These are phyloP conservation scores for Fusarium multiceps DNA, from an alignment of 2,329 filamentous ascomycete genomes.

Conservation along the genomic window DNA sequence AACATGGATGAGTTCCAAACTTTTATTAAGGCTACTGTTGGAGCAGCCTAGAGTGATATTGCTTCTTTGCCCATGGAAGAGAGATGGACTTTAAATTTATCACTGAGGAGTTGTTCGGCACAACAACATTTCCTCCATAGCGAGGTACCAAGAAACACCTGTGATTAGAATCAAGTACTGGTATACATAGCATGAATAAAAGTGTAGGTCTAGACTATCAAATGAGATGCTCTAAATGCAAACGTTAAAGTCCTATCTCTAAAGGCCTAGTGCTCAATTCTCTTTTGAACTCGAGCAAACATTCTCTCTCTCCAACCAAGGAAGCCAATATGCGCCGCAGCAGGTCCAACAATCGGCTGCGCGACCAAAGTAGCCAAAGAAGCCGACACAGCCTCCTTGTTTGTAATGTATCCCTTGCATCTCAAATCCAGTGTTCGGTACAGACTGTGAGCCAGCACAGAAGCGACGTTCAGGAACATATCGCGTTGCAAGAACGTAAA, in stretches of 20 bases:
- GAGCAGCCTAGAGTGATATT: background rate
- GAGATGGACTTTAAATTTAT: too few relatives aligned
- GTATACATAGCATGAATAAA: too few relatives aligned
- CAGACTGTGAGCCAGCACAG: background rate
- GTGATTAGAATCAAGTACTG: too few relatives aligned
- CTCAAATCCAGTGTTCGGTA: background rate
- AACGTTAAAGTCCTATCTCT: too few relatives aligned
- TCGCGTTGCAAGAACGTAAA: constrained; percentile 1
- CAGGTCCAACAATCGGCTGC: constrained; percentile 8
- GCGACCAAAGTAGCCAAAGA: background rate
- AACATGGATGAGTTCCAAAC: background rate
- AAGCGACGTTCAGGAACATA: background rate
- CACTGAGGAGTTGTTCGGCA: too few relatives aligned
- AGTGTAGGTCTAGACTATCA: too few relatives aligned
- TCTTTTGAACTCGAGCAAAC: background rate
- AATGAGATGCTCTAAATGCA: too few relatives aligned
- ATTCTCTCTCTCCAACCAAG: constrained; percentile 15
- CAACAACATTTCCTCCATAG: too few relatives aligned
- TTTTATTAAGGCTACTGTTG: background rate
- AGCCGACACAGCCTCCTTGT: background rate
- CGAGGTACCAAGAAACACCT: too few relatives aligned
- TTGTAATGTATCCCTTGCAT: background rate
- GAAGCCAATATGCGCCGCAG: constrained; percentile 10
- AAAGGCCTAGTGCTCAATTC: background rate
- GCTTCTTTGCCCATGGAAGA: too few relatives aligned